A percentile compares a stretch with the other conserved stretches of the same genome.
phyloP scores from a whole-genome alignment of 768 basidiomycete species.

The Lyophyllum atratum region DNA sequence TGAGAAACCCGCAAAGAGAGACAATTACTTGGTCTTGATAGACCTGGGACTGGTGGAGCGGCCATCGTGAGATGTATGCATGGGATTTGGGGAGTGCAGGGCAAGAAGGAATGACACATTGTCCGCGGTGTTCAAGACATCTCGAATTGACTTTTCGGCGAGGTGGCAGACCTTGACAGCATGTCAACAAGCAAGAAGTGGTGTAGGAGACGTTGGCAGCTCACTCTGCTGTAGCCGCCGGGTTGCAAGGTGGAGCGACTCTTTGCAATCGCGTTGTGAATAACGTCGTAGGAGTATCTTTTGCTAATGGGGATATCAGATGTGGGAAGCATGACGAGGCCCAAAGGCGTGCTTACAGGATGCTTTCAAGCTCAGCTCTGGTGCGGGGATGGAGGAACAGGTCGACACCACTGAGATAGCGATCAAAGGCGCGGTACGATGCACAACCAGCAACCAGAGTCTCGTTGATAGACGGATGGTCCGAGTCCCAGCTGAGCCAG shows the following conservation, averaged over 20 bases:
- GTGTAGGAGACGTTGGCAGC: slow-evolving; percentile 10
- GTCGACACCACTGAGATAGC: slow-evolving; percentile 71
- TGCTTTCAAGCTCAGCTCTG: slow-evolving; percentile 65
- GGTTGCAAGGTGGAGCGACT: slow-evolving; percentile 64
- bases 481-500: slow-evolving; percentile 67
- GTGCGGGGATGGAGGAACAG: slow-evolving; percentile 70
- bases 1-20: slow-evolving; percentile 9
- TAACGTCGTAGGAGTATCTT: slow-evolving; percentile 76
- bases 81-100: slow-evolving; percentile 48
- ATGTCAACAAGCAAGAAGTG: not conserved
- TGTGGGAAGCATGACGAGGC: not conserved
- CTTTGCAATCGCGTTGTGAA: slow-evolving; percentile 77
- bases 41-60: slow-evolving; percentile 27
- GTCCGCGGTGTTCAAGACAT: slow-evolving; percentile 69
- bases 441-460: slow-evolving; percentile 75
- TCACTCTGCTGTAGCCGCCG: slow-evolving; percentile 50
- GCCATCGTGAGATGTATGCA: slow-evolving; percentile 34
- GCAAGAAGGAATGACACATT: slow-evolving; percentile 66
- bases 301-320: slow-evolving; percentile 42
- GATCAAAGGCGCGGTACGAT: slow-evolving; percentile 78
- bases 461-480: slow-evolving; percentile 71
- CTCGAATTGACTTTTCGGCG: slow-evolving; percentile 69
- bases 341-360: slow-evolving; percentile 52
- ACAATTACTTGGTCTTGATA: slow-evolving; percentile 43
- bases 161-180: slow-evolving; percentile 61